phyloP scores from a whole-genome alignment of 148 eudicot genomes.

The Polygonum aviculare region DNA sequence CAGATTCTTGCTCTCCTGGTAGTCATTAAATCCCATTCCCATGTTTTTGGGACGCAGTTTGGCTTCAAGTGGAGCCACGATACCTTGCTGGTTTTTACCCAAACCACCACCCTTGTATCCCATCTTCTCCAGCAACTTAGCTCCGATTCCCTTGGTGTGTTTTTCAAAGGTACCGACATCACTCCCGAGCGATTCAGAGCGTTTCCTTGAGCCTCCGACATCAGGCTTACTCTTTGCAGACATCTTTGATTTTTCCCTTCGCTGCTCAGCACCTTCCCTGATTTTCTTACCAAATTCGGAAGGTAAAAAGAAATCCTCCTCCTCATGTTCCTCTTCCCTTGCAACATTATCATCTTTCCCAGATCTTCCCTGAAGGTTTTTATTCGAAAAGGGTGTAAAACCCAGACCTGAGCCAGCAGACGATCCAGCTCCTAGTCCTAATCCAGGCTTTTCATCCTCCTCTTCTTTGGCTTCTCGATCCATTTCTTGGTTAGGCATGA shows the following conservation, averaged over 20 bases:
- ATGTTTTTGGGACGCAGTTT: no score
- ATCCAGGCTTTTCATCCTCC: constrained; percentile 21
- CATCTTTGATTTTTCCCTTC: not conserved
- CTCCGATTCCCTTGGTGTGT: no score
- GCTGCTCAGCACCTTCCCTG: constrained; percentile 28
- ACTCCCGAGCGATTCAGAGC: not conserved
- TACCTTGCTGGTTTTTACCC: no score
- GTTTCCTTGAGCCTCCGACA: no score
- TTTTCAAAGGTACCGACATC: constrained; percentile 21
- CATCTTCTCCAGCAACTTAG: no score
- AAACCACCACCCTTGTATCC: no score
- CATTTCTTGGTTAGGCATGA: constrained; percentile 52
- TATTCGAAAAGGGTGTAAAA: constrained; percentile 13
- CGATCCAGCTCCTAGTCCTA: constrained; percentile 38
- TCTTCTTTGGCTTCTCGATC: constrained; percentile 34
- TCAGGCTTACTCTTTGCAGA: not conserved
- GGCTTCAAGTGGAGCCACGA: no score
- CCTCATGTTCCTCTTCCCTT: not conserved
- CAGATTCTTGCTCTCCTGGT: no score
- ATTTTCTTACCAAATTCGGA: constrained; percentile 57
- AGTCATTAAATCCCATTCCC: no score
- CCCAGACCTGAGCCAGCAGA: constrained; percentile 25
- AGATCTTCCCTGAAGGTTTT: not conserved
- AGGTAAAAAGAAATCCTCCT: no score
- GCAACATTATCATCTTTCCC: not conserved